phyloP scores from a whole-genome alignment of 2,329 filamentous ascomycete species.

The Endothia cerciana region DNA sequence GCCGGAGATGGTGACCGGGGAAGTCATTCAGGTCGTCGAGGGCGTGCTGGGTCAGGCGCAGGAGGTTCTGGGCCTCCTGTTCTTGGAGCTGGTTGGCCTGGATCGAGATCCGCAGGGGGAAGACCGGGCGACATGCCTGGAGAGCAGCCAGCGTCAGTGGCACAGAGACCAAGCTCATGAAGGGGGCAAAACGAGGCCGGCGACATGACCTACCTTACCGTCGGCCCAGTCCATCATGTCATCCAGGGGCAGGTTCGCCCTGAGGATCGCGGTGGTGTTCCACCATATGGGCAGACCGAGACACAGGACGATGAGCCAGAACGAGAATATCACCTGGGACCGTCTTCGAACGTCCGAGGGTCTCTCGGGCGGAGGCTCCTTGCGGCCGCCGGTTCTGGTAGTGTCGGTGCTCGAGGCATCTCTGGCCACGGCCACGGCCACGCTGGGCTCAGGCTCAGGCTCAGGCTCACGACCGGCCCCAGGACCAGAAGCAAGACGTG shows the following conservation, averaged over 20 bases:
- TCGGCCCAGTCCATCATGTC: constrained; percentile 92
- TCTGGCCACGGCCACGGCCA: constrained; percentile 13
- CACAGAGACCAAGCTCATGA: constrained; percentile 7
- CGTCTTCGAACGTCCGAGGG: constrained; percentile 70
- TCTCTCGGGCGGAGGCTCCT: constrained; percentile 77
- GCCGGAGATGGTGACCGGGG: constrained; percentile 78
- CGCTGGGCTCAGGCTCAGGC: background rate
- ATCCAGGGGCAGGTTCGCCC: constrained; percentile 79
- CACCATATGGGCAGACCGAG: constrained; percentile 95
- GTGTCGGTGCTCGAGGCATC: constrained; percentile 11
- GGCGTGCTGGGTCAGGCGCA: constrained; percentile 81
- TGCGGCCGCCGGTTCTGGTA: constrained; percentile 37
- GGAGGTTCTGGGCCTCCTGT: constrained; percentile 71
- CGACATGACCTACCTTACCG: constrained; percentile 67
- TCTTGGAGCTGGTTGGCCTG: constrained; percentile 68
- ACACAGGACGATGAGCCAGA: constrained; percentile 84
- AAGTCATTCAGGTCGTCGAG: constrained; percentile 88
- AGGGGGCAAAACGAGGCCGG: background rate
- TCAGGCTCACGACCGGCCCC: constrained; percentile 2
- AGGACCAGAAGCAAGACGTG: background rate
- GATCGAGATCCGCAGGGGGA: constrained; percentile 82
- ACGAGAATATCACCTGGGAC: constrained; percentile 77
- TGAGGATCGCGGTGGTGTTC: constrained; percentile 89
- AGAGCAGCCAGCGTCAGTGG: constrained; percentile 4
- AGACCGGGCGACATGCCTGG: constrained; percentile 84